These are phyloP conservation scores for Boletus eberwhitei DNA, from an alignment of 768 basidiomycete species.

Conservation along the genomic window DNA sequence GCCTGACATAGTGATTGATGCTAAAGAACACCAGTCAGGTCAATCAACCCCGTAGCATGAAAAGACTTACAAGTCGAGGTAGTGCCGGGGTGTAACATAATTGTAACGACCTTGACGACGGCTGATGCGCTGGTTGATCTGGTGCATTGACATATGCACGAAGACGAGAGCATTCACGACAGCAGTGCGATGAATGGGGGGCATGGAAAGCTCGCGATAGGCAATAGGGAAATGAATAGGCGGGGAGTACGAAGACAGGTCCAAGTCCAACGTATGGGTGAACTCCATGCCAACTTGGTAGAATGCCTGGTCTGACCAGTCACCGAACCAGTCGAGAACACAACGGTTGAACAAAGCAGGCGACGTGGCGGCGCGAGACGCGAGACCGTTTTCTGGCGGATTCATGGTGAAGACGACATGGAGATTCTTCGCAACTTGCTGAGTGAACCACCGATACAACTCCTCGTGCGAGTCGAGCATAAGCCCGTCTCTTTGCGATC, in stretches of 20 bases:
- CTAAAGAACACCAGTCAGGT: conserved; percentile 38
- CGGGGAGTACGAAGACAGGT: conserved; percentile 75
- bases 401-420: conserved; percentile 99
- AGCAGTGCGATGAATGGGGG: conserved; percentile 87
- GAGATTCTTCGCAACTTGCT: conserved; percentile 95
- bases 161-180: conserved; percentile 92
- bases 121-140: conserved; percentile 84
- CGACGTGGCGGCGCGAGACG: conserved; percentile 93
- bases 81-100: conserved; percentile 96
- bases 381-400: conserved; percentile 92
- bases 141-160: conserved; percentile 86
- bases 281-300: conserved; percentile 98
- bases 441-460: conserved; percentile 97
- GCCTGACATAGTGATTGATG: conserved; percentile 94
- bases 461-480: conserved; percentile 99
- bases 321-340: conserved; percentile 99
- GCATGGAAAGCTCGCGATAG: conserved; percentile 77
- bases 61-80: conserved; percentile 89
- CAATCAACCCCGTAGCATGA: background rate
- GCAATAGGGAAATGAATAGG: conserved; percentile 85
- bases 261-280: conserved; percentile 90
- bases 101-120: conserved; percentile 94
- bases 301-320: conserved; percentile 98
- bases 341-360: conserved; percentile 99
- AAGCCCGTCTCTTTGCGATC: conserved; percentile 96